These are phyloP conservation scores for Leccinum truebloodii DNA, from an alignment of 768 basidiomycete species.

Conservation along the genomic window DNA sequence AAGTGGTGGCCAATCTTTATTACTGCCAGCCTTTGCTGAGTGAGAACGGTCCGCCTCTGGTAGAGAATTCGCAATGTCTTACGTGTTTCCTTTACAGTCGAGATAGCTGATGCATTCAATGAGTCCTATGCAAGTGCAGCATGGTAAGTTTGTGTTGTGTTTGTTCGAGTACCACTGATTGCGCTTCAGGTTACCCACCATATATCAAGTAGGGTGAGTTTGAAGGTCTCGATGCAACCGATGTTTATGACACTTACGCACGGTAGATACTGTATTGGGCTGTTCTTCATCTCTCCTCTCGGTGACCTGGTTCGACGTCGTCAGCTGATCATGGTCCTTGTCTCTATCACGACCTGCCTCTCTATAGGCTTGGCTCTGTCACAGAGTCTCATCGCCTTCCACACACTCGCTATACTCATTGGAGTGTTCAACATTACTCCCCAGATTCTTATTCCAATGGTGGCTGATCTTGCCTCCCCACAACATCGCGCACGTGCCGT, in stretches of 20 bases:
- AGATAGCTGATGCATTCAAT: slow-evolving; percentile 40
- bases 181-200: slow-evolving; percentile 54
- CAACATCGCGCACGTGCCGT: slow-evolving; percentile 24
- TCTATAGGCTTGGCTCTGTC: slow-evolving; percentile 42
- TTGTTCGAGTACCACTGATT: slow-evolving; percentile 1
- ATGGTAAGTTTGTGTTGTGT: slow-evolving; percentile 17
- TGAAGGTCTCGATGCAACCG: not conserved
- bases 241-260: not conserved
- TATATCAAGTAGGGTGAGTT: slow-evolving; percentile 64
- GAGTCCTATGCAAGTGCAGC: slow-evolving; percentile 37
- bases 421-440: slow-evolving; percentile 43
- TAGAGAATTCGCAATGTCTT: not conserved
- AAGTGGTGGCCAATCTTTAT: slow-evolving; percentile 67
- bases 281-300: slow-evolving; percentile 46
- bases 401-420: slow-evolving; percentile 37
- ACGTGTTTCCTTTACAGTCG: slow-evolving; percentile 12
- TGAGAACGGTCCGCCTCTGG: slow-evolving; percentile 30
- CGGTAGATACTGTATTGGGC: slow-evolving; percentile 28
- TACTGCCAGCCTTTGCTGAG: slow-evolving; percentile 82
- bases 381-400: slow-evolving; percentile 33
- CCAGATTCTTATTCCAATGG: slow-evolving; percentile 43
- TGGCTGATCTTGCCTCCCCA: slow-evolving; percentile 44
- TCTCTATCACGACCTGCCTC: slow-evolving; percentile 36
- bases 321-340: slow-evolving; percentile 39
- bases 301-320: slow-evolving; percentile 49